Evolutionary conservation across 495 filamentous ascomycete species (phyloP), one percentile per base, ranked within the genome.

Genomic region (Cetradonia linearis): DNA sequence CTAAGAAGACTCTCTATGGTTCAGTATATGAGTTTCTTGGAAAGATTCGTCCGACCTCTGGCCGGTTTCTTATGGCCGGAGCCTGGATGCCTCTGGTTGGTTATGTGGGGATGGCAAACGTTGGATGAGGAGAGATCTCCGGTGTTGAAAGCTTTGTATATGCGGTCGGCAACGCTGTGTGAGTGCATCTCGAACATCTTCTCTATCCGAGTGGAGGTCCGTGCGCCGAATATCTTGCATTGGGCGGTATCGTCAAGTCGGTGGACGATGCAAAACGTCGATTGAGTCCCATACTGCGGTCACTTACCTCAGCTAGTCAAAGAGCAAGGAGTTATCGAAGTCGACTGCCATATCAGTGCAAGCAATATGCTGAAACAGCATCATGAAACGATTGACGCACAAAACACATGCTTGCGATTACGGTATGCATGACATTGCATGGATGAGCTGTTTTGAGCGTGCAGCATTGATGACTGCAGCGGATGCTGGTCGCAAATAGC

Each of bases 391-490:
- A 20, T 8, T 46, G 42, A 46, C 20, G 42, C 2, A 46, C 42
- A 20, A 46, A 46, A 46, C 42, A 25, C 13, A 25, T 46, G 42
- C 10, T n/a, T 54, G 3, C 50, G 20, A 4, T 6, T 54, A 23
- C n/a, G 2, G 31, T n/a, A 54, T 54, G 31, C 31, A 31, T 36
- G n/a, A 34, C 31, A n/a, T 5, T 36, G 50, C 50, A 54, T 54
- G 7, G n/a, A 46, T n/a, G 28, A 36, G 10, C 13, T 20, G 42
- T 1, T 3, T 10, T 9, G n/a, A 33, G 48, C 14, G 48, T 11
- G 16, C 30, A 18, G 48, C 3, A 9, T 30, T 52, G 48, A 54
- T 36, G 50, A 54, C 30, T 54, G 50, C 50, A 54, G 50, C 49
- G n/a, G 30, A 36, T 5, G 31, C 27, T 18, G 11, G 9, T 34